phyloP scores from a whole-genome alignment of 2,329 filamentous ascomycete species.

The Phyllosticta citrichinensis region DNA sequence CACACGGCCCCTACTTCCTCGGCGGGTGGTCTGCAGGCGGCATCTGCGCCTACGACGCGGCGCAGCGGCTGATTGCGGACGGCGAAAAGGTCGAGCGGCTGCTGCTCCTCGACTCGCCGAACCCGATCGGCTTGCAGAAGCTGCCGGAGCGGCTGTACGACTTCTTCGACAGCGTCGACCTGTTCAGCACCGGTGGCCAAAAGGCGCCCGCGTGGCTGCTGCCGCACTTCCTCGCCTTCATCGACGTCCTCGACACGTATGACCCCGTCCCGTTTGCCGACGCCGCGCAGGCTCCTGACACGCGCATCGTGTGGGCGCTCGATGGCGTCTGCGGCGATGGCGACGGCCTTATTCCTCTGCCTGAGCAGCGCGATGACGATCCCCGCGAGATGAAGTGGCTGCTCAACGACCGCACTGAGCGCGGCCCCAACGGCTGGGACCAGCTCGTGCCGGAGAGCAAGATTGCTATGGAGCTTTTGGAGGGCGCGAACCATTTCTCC shows the following conservation, averaged over 20 bases:
- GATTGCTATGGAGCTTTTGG: constrained; percentile 24
- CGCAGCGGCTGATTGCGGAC: constrained; percentile 14
- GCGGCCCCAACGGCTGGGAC: constrained; percentile 40
- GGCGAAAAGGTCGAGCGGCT: constrained; percentile 19
- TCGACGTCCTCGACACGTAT: constrained; percentile 39
- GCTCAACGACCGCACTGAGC: constrained; percentile 37
- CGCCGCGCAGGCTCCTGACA: constrained; percentile 26
- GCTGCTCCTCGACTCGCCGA: constrained; percentile 22
- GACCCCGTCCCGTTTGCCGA: constrained; percentile 18
- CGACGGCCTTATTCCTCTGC: constrained; percentile 18
- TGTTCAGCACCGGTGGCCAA: constrained; percentile 30
- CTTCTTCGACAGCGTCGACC: constrained; percentile 38
- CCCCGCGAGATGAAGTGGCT: constrained; percentile 41
- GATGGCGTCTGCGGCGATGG: constrained; percentile 34
- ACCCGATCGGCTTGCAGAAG: constrained; percentile 43
- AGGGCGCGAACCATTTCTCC: constrained; percentile 31
- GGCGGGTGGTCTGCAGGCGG: constrained; percentile 71
- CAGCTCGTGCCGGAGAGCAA: constrained; percentile 27
- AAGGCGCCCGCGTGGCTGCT: constrained; percentile 38
- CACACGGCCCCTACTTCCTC: constrained; percentile 50
- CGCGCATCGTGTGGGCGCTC: constrained; percentile 38
- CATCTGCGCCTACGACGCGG: constrained; percentile 48
- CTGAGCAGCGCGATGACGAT: constrained; percentile 31
- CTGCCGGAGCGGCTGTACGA: constrained; percentile 46
- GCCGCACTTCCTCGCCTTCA: constrained; percentile 42